Percentiles rank a stretch among this genome's conserved stretches.
Evolutionary conservation across 1,284 basidiomycete genomes (phyloP).

Genomic region (Grifola frondosa): DNA sequence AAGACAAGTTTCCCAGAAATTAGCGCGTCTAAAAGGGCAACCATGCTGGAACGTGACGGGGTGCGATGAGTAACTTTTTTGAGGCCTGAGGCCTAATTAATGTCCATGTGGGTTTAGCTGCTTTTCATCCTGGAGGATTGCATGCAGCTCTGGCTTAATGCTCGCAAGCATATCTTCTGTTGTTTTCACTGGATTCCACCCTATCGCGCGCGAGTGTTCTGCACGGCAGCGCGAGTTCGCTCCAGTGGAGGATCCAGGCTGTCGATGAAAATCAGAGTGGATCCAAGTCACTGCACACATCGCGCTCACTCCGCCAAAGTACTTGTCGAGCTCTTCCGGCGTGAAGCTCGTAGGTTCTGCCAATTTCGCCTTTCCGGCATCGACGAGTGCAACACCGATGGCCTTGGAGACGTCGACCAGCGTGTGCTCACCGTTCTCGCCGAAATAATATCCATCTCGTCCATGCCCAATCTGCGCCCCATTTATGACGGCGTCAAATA

Average conservation of each 20-base stretch:
- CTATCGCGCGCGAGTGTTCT: slow-evolving; percentile 40
- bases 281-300: slow-evolving; percentile 1
- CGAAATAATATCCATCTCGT: slow-evolving; percentile 46
- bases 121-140: too few relatives aligned
- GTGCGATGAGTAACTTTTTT: too few relatives aligned
- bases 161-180: slow-evolving; percentile 34
- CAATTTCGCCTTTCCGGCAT: slow-evolving; percentile 24
- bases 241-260: too few relatives aligned
- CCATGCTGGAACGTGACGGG: too few relatives aligned
- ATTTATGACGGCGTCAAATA: slow-evolving; percentile 17
- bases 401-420: slow-evolving; percentile 36
- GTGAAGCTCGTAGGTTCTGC: slow-evolving; percentile 31
- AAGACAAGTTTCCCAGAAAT: too few relatives aligned
- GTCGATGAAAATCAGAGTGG: background rate
- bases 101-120: too few relatives aligned
- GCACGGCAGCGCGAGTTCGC: slow-evolving; percentile 42
- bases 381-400: slow-evolving; percentile 35
- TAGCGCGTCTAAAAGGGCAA: too few relatives aligned
- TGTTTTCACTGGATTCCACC: slow-evolving; percentile 37
- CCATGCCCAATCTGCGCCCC: slow-evolving; percentile 34
- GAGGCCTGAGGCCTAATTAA: too few relatives aligned
- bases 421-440: slow-evolving; percentile 44
- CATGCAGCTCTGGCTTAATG: slow-evolving; percentile 32
- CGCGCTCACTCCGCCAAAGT: slow-evolving; percentile 15
- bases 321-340: slow-evolving; percentile 31